These are phyloP conservation scores for Cucumis hystrix DNA, from an alignment of 306 rosid species.

Conservation along the genomic window DNA sequence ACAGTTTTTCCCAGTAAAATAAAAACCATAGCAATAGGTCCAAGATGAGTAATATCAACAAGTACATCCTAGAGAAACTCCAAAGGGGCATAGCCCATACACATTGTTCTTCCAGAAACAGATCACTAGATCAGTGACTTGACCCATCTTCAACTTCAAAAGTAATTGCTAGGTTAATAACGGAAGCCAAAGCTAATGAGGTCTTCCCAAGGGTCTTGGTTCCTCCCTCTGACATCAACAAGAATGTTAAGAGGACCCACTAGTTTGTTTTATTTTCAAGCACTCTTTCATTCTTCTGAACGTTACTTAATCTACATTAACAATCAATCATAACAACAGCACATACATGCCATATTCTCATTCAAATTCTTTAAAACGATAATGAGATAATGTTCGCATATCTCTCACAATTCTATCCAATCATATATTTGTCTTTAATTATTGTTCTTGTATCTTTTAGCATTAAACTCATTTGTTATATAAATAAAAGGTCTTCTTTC, in stretches of 20 bases:
- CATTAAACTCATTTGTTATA: no score
- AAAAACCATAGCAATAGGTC: background rate
- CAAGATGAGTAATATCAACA: background rate
- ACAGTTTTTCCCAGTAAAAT: background rate
- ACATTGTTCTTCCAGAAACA: background rate
- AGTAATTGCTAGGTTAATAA: background rate
- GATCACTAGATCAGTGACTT: background rate
- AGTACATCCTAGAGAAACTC: background rate
- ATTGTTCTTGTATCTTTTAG: no score
- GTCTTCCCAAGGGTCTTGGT: background rate
- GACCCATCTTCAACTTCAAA: background rate
- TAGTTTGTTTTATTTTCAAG: no score
- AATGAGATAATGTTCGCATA: background rate
- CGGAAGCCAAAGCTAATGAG: background rate
- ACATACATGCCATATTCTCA: background rate
- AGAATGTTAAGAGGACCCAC: background rate
- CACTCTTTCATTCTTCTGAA: background rate
- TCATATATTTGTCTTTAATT: no score
- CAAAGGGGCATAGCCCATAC: background rate
- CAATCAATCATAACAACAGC: background rate
- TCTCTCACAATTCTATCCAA: background rate
- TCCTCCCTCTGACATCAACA: background rate
- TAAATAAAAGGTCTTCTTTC: no score
- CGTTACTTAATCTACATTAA: background rate
- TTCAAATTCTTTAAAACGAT: background rate